Evolutionary conservation across 2,329 filamentous ascomycete species (phyloP), one percentile per base, ranked within the genome.

Genomic region (Apiospora aurea): DNA sequence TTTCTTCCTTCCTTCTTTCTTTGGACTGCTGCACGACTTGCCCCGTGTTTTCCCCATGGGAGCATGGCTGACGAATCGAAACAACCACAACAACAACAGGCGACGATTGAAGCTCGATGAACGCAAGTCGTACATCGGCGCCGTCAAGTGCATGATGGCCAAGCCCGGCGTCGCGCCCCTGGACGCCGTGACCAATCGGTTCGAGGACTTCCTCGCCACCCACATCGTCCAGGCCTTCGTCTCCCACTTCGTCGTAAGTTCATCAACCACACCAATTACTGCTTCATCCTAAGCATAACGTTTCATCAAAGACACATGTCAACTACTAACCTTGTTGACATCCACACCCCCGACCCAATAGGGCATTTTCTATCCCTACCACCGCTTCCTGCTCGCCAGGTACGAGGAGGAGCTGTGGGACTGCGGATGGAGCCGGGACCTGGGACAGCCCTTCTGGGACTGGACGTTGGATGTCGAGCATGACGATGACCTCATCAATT

Each of bases 131-230:
- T 74, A 71, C 46, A 74, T 74, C 34, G 49, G 44, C 14, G 71
- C 73, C 14, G 43, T 75, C 29, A 67, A 74, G 53, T 73, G 73
- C 49, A 41, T 73, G 44, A 69, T 75, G 69, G 46, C 67, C 3
- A 72, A 70, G 24, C 38, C 73, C 0, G 49, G 71, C 34, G 46
- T 47, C 51, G 51, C 69, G 24, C 66, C 67, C n/a, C 4, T 72
- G 1, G 67, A 73, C 0, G 77, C 74, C 8, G 73, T 76, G 26
- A 75, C 73, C 71, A 75, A 73, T 26, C 74, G 77, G 2, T 79
- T 74, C 24, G 78, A 79, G 26, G 77, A 79, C 57, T 79, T 78
- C 67, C 71, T 75, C 46, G 75, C 75, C 14, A 74, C 77, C 21
- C 77, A 79, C 47, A 77, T 78, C 43, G 74, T 74, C 44, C 70